Evolutionary conservation across 345 rosid species (phyloP), one percentile per base, ranked within the genome.

Genomic region (Camelina hispida): DNA sequence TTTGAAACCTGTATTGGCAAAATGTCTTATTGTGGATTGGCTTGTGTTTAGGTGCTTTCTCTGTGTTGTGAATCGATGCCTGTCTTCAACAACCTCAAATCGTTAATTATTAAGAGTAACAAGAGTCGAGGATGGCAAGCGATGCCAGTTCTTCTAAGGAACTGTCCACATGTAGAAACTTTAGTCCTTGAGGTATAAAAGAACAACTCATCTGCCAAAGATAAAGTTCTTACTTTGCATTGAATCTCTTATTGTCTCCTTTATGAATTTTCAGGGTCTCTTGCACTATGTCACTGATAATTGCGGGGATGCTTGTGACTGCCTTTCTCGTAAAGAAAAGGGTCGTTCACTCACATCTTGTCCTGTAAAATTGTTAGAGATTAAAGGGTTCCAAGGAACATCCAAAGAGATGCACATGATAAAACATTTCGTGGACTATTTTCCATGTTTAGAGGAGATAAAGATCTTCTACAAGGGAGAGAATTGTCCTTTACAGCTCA

Each of bases 251-350:
- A 60, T 38, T 7, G 48, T 60, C 5, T 60, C 34, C 4, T 22
- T 13, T 20, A 40, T 20, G 18, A 32, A 7, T 6, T 38, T 44
- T n/a, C 54, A 63, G 55, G 68, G 55, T 44, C 68, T 63, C 37
- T 46, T 64, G 25, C 42, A 46, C 55, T 0, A n/a, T 46, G 40
- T 8, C 10, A 64, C 55, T 46, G 42, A 64, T 46, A 46, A 30
- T 28, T 64, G 55, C n/a, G 69, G 55, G 69, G 52, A 64, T 64
- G 53, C 54, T 46, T 64, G 55, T 64, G 69, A n/a, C 25, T 46
- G 69, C 11, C 15, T 46, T n/a, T 9, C n/a, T 20, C 50, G 34
- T 25, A 34, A 62, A 7, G 34, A 62, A 2, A 62, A 64, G 15
- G 55, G 40, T 18, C 42, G 9, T 16, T 64, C 11, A 16, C 55